These are phyloP conservation scores for Eucalyptus brandiana DNA, from an alignment of 345 rosid species.

Conservation along the genomic window DNA sequence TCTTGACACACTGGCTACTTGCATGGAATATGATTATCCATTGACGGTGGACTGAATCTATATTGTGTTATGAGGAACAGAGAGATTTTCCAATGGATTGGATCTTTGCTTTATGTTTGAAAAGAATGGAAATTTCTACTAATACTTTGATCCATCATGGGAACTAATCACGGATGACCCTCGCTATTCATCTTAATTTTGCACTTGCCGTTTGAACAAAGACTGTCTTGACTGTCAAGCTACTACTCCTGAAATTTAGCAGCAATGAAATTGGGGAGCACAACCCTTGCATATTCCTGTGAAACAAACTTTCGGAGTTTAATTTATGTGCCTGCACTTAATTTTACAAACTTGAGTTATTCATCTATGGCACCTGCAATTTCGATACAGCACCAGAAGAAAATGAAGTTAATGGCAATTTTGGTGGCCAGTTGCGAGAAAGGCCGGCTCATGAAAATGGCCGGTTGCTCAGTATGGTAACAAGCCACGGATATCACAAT, in stretches of 20 bases:
- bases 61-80: neutral
- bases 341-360: neutral
- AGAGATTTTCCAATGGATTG: neutral
- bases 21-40: neutral
- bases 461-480: no score
- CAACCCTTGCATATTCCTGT: neutral
- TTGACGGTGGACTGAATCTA: neutral
- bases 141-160: neutral
- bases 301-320: no score
- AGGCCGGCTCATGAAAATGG: no score
- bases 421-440: no score
- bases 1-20: neutral
- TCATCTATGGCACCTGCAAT: neutral
- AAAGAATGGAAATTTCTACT: neutral
- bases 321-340: neutral
- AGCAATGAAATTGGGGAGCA: neutral
- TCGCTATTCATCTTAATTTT: neutral
- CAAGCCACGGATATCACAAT: no score
- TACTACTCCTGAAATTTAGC: neutral
- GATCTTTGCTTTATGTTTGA: neutral
- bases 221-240: neutral
- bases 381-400: no score
- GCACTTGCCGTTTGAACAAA: neutral
- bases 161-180: neutral
- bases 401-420: no score